Base-by-base conservation (phyloP, 1,284 basidiomycete genomes). In the Rhodotorula glutinis region DNA sequence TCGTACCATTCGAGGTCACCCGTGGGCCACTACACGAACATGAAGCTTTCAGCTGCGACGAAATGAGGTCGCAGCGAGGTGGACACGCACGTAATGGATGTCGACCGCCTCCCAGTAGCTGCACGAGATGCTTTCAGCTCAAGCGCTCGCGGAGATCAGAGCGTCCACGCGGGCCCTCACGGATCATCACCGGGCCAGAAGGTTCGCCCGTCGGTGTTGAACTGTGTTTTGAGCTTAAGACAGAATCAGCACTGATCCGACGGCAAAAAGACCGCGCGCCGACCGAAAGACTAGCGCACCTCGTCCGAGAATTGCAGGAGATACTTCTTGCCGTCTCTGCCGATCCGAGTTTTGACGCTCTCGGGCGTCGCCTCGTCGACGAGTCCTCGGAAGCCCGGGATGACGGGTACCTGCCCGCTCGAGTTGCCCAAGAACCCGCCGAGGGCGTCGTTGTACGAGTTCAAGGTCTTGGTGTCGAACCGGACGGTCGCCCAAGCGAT, bases 291-390 rank as follows among this genome's bases (percentile, higher is more conserved):
- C 14, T n/a, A 21, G 10, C 66, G 44, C 41, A 62, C 66, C 80
- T 96, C 92, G 79, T 95, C 92, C 57, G 88, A 89, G 77, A 76
- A 94, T 4, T 91, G 85, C 13, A 94, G 82, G 19, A 65, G 60
- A 47, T 71, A 71, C 47, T 57, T 62, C 56, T 71, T 52, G 23
- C 75, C 75, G 64, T 77, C 75, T 29, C 60, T 63, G 4, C 75
- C 75, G 4, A 64, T 73, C 53, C 73, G 62, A 27, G 63, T 73
- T 53, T 57, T 27, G 10, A 57, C 62, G 8, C 33, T n/a, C 19
- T 21, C 11, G 1, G 79, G 80, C 4, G 80, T 81, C 52, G 79
- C 79, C 13, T 68, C 70, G 63, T 81, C 80, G 65, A 81, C 75
- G 19, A 79, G 67, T 0, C 64, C 52, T 14, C 69, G 73, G 17